Percentiles rank a stretch among this genome's conserved stretches.
These are phyloP conservation scores for Hymenoscyphus salicellus DNA, from an alignment of 2,329 filamentous ascomycete genomes.

Conservation along the genomic window DNA sequence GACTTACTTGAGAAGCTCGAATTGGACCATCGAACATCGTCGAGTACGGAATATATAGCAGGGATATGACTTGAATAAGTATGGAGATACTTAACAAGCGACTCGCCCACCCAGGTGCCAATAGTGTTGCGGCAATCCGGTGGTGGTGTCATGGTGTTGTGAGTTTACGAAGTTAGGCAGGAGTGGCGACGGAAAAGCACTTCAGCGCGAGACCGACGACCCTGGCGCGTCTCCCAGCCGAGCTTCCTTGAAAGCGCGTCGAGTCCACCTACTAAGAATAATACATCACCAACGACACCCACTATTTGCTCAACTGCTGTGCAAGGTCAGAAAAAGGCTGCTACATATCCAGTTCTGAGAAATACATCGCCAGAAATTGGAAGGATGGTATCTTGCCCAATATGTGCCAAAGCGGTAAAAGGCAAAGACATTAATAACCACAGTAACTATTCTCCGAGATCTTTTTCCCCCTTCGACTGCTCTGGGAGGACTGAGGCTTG, in stretches of 20 bases:
- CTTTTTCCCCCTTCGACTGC: too few relatives aligned
- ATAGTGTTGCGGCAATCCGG: too few relatives aligned
- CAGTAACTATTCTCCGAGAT: conserved; percentile 31
- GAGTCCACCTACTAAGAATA: background rate
- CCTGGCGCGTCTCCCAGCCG: background rate
- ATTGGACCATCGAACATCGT: too few relatives aligned
- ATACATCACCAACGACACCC: background rate
- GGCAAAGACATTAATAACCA: conserved; percentile 80
- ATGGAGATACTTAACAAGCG: too few relatives aligned
- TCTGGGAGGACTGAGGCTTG: too few relatives aligned
- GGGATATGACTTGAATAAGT: too few relatives aligned
- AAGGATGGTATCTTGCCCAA: conserved; percentile 69
- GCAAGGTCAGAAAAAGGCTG: background rate
- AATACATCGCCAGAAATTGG: background rate
- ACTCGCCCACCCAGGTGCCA: too few relatives aligned
- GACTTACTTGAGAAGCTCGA: too few relatives aligned
- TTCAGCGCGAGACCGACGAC: background rate
- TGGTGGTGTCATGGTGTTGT: background rate
- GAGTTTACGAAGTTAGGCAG: background rate
- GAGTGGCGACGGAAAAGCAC: background rate
- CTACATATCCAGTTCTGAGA: too few relatives aligned
- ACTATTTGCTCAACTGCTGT: background rate
- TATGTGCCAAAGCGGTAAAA: conserved; percentile 72
- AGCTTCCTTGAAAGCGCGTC: background rate
- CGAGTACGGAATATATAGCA: too few relatives aligned